phyloP scores from a whole-genome alignment of 768 basidiomycete genomes.

The Boletus eberwhitei region DNA sequence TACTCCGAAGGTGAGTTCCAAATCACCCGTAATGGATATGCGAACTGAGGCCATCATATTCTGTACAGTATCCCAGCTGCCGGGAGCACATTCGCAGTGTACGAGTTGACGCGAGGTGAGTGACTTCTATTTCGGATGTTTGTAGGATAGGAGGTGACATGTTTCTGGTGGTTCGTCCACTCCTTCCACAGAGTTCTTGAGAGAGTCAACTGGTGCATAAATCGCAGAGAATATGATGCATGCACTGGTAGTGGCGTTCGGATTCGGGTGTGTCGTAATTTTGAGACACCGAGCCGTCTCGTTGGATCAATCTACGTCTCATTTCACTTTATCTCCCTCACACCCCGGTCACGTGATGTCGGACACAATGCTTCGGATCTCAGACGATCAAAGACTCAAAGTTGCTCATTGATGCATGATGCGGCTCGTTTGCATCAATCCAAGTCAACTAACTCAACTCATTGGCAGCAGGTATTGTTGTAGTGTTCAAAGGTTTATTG shows the following conservation, averaged over 20 bases:
- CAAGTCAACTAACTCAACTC: too few species aligned
- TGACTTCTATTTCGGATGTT: not conserved
- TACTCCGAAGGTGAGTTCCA: constrained; percentile 54
- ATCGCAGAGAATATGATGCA: not conserved
- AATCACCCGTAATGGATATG: not conserved
- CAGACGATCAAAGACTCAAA: too few species aligned
- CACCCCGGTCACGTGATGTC: too few species aligned
- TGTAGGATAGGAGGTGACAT: not conserved
- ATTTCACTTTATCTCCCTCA: too few species aligned
- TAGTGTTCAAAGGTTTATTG: too few species aligned
- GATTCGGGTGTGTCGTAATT: not conserved
- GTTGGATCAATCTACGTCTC: too few species aligned
- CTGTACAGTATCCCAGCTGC: constrained; percentile 79
- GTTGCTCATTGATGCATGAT: too few species aligned
- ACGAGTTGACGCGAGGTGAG: constrained; percentile 76
- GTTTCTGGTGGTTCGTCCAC: not conserved
- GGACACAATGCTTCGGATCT: too few species aligned
- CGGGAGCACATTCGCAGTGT: constrained; percentile 86
- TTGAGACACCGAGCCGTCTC: too few species aligned
- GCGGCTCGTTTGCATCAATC: too few species aligned
- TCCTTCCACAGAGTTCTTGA: constrained; percentile 18
- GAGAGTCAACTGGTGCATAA: constrained; percentile 24
- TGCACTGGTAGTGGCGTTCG: not conserved
- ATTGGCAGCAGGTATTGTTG: too few species aligned
- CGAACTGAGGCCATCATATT: not conserved